A percentile compares a stretch with the other conserved stretches of the same genome.
phyloP scores from a whole-genome alignment of 345 rosid genomes.

The Iberis pinnata region DNA sequence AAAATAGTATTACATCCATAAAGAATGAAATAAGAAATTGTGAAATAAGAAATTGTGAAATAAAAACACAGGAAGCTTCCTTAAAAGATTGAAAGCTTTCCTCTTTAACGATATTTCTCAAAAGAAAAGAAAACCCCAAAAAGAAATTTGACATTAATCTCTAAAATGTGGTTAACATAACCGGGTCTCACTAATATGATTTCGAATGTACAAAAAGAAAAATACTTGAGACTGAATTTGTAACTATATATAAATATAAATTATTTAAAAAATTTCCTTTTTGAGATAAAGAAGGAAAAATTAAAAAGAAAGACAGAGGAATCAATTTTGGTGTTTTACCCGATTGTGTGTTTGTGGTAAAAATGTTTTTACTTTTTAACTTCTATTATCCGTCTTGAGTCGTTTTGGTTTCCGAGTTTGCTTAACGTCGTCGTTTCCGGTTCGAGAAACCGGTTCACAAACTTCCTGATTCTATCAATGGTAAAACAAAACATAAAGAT shows the following conservation, averaged over 20 bases:
- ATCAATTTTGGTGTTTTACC: not conserved
- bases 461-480: conserved; percentile 19
- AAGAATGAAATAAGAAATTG: not conserved
- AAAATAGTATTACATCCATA: conserved; percentile 1
- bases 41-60: too few species aligned
- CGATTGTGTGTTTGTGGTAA: conserved; percentile 9
- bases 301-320: too few species aligned
- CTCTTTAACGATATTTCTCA: conserved; percentile 6
- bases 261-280: too few species aligned
- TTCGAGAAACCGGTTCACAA: conserved; percentile 17
- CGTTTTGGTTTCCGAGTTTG: conserved; percentile 31
- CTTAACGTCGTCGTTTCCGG: conserved; percentile 23
- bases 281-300: too few species aligned
- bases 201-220: not conserved
- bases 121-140: not conserved
- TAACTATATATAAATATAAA: too few species aligned
- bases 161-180: conserved; percentile 26
- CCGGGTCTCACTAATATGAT: conserved; percentile 17
- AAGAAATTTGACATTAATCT: conserved; percentile 13
- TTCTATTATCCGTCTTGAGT: conserved; percentile 21
- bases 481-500: conserved; percentile 4
- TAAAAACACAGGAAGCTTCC: conserved; percentile 11
- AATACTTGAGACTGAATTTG: too few species aligned
- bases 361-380: too few species aligned
- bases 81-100: conserved; percentile 7